Evolutionary conservation across 768 basidiomycete genomes (phyloP).

Genomic region (Tulasnella sp.): DNA sequence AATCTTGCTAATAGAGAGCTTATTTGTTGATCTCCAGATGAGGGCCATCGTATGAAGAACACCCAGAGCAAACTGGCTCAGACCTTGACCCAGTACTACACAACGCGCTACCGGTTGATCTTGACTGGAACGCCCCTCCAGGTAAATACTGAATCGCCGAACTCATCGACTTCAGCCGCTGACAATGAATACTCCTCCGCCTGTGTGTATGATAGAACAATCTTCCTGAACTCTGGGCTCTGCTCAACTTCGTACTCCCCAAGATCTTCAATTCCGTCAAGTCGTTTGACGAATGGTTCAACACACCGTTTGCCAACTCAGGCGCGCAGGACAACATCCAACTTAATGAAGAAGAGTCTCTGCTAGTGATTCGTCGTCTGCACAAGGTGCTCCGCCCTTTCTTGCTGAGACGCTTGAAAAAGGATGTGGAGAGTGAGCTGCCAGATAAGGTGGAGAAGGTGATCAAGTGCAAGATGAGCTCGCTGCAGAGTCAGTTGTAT

Average conservation of each 20-base stretch:
- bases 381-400: constrained; percentile 95
- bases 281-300: constrained; percentile 99
- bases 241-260: constrained; percentile 89
- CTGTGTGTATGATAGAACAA: constrained; percentile 46
- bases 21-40: constrained; percentile 40
- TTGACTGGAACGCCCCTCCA: constrained; percentile 93
- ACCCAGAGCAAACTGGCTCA: constrained; percentile 79
- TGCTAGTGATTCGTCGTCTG: constrained; percentile 90
- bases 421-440: constrained; percentile 90
- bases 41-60: constrained; percentile 98
- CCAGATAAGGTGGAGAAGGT: constrained; percentile 98
- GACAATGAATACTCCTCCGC: constrained; percentile 22
- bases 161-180: too few species aligned
- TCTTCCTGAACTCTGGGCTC: constrained; percentile 87
- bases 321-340: constrained; percentile 97
- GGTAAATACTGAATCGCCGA: constrained; percentile 2
- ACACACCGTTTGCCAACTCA: constrained; percentile 98
- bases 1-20: not conserved
- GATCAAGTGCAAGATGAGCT: constrained; percentile 92
- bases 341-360: constrained; percentile 97
- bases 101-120: constrained; percentile 86
- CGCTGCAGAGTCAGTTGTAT: constrained; percentile 83
- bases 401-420: constrained; percentile 84
- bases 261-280: constrained; percentile 99
- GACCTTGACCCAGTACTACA: constrained; percentile 85